Percentiles rank a stretch among this genome's conserved stretches.
phyloP scores from a whole-genome alignment of 2,329 filamentous ascomycete species.

The Calonectria pseudoreteaudii region DNA sequence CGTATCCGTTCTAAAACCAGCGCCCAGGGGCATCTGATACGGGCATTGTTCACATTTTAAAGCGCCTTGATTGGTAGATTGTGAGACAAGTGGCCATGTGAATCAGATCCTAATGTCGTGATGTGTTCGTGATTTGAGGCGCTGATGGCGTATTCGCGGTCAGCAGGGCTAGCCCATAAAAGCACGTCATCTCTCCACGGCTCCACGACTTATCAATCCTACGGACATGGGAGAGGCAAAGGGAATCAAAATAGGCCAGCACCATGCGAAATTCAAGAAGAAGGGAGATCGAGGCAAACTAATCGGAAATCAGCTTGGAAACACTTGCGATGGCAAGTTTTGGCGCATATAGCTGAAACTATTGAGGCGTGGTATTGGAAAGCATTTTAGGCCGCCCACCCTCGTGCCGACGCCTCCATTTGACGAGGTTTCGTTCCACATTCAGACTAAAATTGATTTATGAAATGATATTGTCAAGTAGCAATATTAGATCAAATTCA shows the following conservation, averaged over 20 bases:
- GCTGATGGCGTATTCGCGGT: conserved; percentile 4
- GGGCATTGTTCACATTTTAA: background rate
- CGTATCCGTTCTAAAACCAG: conserved; percentile 6
- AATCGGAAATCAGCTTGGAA: background rate
- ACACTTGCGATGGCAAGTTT: background rate
- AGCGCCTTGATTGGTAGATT: background rate
- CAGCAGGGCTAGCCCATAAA: conserved; percentile 3
- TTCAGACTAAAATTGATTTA: background rate
- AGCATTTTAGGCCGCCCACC: too few relatives aligned
- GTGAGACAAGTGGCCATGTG: conserved; percentile 6
- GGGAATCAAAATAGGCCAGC: background rate
- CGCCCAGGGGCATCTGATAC: background rate
- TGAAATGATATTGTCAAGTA: background rate
- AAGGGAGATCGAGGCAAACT: background rate
- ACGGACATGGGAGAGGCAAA: background rate
- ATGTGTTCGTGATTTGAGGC: conserved; percentile 19
- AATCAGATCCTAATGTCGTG: conserved; percentile 6
- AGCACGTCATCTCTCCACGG: background rate
- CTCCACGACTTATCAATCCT: background rate
- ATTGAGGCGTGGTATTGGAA: too few relatives aligned
- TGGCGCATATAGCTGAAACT: too few relatives aligned
- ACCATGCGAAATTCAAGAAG: background rate
- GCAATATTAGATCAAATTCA: background rate
- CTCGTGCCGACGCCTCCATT: background rate
- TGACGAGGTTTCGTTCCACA: background rate